These are phyloP conservation scores for Fusarium drepaniforme DNA, from an alignment of 2,329 filamentous ascomycete genomes.

Conservation along the genomic window DNA sequence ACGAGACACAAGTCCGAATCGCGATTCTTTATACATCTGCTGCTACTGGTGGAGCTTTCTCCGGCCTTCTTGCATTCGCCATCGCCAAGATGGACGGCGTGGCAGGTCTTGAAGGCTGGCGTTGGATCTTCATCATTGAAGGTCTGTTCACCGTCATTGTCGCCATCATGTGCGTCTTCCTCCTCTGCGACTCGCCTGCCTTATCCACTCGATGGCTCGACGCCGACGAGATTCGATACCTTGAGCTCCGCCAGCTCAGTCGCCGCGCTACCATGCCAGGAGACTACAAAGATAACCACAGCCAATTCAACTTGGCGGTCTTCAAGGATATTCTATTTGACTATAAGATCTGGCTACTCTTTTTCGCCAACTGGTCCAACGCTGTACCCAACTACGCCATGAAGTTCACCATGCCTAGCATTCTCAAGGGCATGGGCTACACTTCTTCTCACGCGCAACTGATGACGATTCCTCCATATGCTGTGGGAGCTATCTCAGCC, in stretches of 20 bases:
- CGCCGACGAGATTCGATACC: not conserved
- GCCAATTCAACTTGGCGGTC: slow-evolving; percentile 17
- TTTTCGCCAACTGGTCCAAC: slow-evolving; percentile 58
- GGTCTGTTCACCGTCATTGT: slow-evolving; percentile 18
- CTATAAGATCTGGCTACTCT: slow-evolving; percentile 60
- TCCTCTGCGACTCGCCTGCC: not conserved
- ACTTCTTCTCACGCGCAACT: slow-evolving; percentile 47
- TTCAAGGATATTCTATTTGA: slow-evolving; percentile 57
- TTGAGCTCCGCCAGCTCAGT: not conserved
- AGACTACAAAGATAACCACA: not conserved
- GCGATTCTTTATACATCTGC: slow-evolving; percentile 42
- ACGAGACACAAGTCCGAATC: slow-evolving; percentile 36
- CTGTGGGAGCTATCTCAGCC: not conserved
- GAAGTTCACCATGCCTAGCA: slow-evolving; percentile 53
- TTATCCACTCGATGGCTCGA: slow-evolving; percentile 33
- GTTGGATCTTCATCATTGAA: slow-evolving; percentile 31
- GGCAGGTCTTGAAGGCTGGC: slow-evolving; percentile 25
- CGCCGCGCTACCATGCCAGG: not conserved
- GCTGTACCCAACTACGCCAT: slow-evolving; percentile 51
- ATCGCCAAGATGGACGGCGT: slow-evolving; percentile 49
- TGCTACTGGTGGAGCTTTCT: slow-evolving; percentile 53
- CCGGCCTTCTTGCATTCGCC: slow-evolving; percentile 56
- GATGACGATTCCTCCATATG: slow-evolving; percentile 26
- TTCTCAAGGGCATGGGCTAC: slow-evolving; percentile 57
- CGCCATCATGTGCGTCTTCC: slow-evolving; percentile 2